Percentiles rank a stretch among this genome's conserved stretches.
Evolutionary conservation across 2,329 filamentous ascomycete genomes (phyloP).

Genomic region (Diaporthe destruens): DNA sequence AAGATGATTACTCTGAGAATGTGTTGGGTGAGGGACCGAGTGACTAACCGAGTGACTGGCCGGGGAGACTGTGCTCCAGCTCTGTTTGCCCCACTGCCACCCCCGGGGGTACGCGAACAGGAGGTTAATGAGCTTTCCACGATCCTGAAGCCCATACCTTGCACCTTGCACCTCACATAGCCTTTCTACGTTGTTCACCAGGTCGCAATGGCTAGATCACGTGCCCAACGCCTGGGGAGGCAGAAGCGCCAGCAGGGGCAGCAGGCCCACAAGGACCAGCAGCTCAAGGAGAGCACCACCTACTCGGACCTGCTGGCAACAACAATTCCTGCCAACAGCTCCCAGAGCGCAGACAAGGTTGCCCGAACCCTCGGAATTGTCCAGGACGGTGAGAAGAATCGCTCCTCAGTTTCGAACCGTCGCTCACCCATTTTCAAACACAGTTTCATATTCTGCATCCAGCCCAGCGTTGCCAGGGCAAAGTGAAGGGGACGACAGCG

Average conservation of each 20-base stretch:
- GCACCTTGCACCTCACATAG: not conserved
- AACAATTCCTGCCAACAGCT: slow-evolving; percentile 1
- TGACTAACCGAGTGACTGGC: no score
- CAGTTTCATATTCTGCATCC: not conserved
- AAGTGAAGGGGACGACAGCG: no score
- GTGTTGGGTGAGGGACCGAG: not conserved
- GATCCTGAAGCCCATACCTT: not conserved
- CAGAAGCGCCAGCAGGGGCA: not conserved
- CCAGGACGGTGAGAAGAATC: not conserved
- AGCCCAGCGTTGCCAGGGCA: not conserved
- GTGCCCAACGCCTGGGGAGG: not conserved
- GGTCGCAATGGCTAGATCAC: not conserved
- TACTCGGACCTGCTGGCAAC: slow-evolving; percentile 26
- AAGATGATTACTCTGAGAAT: no score
- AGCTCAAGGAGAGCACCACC: slow-evolving; percentile 9
- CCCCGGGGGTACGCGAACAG: no score
- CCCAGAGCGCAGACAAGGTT: slow-evolving; percentile 20
- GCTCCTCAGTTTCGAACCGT: fast-evolving
- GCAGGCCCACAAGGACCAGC: not conserved
- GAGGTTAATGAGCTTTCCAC: not conserved
- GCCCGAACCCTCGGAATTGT: slow-evolving; percentile 10
- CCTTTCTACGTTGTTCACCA: not conserved
- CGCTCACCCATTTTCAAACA: not conserved
- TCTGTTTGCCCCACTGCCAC: not conserved
- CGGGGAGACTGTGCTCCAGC: no score